phyloP scores from a whole-genome alignment of 2,329 filamentous ascomycete species.

The Thielaviopsis euricoi region DNA sequence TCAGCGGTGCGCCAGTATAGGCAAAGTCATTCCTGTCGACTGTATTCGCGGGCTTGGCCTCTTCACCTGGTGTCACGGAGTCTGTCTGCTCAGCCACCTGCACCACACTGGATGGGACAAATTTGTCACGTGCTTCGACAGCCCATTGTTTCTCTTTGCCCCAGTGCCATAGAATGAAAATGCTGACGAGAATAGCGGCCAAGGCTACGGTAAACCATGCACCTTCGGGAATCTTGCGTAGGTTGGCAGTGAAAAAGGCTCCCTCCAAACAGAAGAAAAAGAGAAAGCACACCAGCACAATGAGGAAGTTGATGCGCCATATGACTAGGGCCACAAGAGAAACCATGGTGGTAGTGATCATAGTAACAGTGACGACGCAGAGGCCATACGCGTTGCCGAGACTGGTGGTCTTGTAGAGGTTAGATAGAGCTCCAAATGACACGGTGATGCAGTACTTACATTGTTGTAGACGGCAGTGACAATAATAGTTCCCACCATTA shows the following conservation, averaged over 20 bases:
- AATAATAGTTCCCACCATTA: slow-evolving; percentile 61
- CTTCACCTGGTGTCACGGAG: background rate
- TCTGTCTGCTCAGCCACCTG: background rate
- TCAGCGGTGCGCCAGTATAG: background rate
- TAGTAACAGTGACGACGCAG: slow-evolving; percentile 66
- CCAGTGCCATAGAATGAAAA: slow-evolving; percentile 63
- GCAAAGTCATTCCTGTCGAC: background rate
- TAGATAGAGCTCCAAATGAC: slow-evolving; percentile 12
- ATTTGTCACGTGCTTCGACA: slow-evolving; percentile 44
- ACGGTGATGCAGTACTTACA: slow-evolving; percentile 18
- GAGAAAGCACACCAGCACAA: slow-evolving; percentile 47
- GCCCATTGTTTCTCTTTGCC: slow-evolving; percentile 65
- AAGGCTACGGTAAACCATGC: slow-evolving; percentile 65
- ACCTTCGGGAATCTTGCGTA: slow-evolving; percentile 58
- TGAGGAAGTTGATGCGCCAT: slow-evolving; percentile 44
- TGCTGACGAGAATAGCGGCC: slow-evolving; percentile 39
- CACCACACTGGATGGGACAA: slow-evolving; percentile 22
- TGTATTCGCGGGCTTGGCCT: background rate
- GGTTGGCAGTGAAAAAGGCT: slow-evolving; percentile 50
- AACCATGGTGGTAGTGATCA: slow-evolving; percentile 62
- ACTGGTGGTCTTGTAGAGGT: slow-evolving; percentile 32
- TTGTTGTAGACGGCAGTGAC: slow-evolving; percentile 61
- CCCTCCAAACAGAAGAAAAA: slow-evolving; percentile 51
- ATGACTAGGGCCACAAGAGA: slow-evolving; percentile 55
- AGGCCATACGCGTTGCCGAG: slow-evolving; percentile 63